These are phyloP conservation scores for Orbilia oligospora DNA, from an alignment of 2,329 filamentous ascomycete genomes.

Conservation along the genomic window DNA sequence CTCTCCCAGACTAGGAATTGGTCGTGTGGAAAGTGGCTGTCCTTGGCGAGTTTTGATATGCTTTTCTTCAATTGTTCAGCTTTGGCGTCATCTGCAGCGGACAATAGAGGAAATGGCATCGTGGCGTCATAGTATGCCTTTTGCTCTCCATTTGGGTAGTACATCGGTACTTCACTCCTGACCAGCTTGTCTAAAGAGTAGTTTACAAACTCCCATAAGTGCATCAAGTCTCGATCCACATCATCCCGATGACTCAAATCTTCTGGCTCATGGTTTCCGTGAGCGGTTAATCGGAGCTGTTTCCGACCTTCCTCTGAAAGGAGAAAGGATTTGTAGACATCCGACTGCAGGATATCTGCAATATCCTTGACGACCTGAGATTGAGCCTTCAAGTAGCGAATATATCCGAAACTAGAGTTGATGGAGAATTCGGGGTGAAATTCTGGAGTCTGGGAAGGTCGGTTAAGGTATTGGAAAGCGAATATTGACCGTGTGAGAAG, in stretches of 20 bases:
- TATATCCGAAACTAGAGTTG: conserved; percentile 57
- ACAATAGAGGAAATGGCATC: conserved; percentile 47
- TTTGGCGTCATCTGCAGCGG: conserved; percentile 40
- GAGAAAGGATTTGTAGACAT: conserved; percentile 41
- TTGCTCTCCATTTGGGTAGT: conserved; percentile 52
- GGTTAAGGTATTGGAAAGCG: conserved; percentile 60
- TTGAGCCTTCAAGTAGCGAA: conserved; percentile 50
- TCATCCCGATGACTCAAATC: conserved; percentile 53
- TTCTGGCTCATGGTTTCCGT: conserved; percentile 59
- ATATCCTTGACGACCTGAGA: conserved; percentile 55
- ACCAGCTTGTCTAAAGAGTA: conserved; percentile 56
- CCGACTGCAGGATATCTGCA: conserved; percentile 52
- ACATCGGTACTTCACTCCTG: conserved; percentile 53
- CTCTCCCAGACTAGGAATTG: conserved; percentile 57
- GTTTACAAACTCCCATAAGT: conserved; percentile 60
- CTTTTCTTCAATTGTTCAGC: conserved; percentile 46
- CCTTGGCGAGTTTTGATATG: conserved; percentile 42
- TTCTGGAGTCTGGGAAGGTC: conserved; percentile 46
- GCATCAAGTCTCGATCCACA: conserved; percentile 59
- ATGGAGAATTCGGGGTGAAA: conserved; percentile 45
- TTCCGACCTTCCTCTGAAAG: conserved; percentile 53
- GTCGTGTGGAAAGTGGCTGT: conserved; percentile 53
- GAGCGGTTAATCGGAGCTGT: conserved; percentile 54
- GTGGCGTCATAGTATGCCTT: conserved; percentile 44
- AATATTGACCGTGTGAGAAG: conserved; percentile 60